phyloP scores from a whole-genome alignment of 1,284 basidiomycete species.

The Lentinula novae-zelandiae region DNA sequence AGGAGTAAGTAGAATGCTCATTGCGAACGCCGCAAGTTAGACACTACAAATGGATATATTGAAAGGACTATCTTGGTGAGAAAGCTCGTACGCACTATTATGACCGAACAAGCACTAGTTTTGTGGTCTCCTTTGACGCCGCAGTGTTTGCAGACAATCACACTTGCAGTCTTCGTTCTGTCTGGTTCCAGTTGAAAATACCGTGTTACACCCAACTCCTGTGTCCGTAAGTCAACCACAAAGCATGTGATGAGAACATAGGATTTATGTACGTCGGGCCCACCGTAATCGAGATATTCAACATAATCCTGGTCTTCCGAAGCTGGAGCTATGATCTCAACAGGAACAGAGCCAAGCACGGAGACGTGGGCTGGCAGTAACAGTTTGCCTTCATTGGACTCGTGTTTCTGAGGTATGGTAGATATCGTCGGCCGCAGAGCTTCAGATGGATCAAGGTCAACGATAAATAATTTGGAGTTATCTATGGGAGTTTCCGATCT shows the following conservation, averaged over 20 bases:
- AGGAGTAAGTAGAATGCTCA: conserved; percentile 79
- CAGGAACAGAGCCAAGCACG: conserved; percentile 41
- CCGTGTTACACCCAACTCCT: conserved; percentile 41
- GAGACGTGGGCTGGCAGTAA: conserved; percentile 50
- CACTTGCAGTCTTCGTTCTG: conserved; percentile 32
- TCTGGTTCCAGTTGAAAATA: conserved; percentile 57
- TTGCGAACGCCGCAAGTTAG: conserved; percentile 84
- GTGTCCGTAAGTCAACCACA: background rate
- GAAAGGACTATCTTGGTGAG: conserved; percentile 1
- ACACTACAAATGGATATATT: conserved; percentile 50
- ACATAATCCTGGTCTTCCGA: conserved; percentile 60
- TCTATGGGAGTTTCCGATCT: conserved; percentile 47
- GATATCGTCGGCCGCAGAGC: background rate
- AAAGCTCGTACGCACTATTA: conserved; percentile 50
- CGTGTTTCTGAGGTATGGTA: background rate
- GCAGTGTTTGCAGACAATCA: conserved; percentile 68
- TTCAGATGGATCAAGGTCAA: background rate
- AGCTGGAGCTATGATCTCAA: conserved; percentile 42
- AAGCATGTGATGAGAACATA: background rate
- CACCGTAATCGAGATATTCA: conserved; percentile 71
- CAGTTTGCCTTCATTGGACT: background rate
- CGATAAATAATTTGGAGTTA: background rate
- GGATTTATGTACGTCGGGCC: conserved; percentile 37
- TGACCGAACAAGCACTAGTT: conserved; percentile 57
- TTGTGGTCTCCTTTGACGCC: conserved; percentile 67